Evolutionary conservation across 2,329 filamentous ascomycete genomes (phyloP).

Genomic region (Aureobasidium mangrovei): DNA sequence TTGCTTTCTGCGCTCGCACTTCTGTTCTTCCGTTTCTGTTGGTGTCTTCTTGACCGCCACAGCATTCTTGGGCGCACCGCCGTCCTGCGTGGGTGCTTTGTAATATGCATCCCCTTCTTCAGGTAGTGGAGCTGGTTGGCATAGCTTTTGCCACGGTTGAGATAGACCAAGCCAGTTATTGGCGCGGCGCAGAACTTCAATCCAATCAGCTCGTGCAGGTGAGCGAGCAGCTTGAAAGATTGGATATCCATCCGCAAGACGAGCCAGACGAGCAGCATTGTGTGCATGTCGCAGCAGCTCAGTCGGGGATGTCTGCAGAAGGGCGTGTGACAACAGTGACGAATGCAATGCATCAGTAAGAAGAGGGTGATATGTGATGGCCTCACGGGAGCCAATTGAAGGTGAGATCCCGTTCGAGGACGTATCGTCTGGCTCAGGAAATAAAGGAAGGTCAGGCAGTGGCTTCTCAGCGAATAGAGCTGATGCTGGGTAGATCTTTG

Average conservation of each 20-base stretch:
- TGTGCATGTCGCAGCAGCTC: conserved; percentile 72
- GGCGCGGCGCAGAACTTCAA: conserved; percentile 59
- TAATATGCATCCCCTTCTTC: conserved; percentile 24
- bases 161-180: conserved; percentile 61
- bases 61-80: conserved; percentile 16
- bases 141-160: conserved; percentile 62
- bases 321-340: conserved; percentile 67
- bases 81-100: conserved; percentile 9
- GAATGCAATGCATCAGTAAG: conserved; percentile 71
- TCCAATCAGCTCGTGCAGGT: conserved; percentile 70
- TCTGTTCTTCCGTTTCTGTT: conserved; percentile 43
- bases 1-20: conserved; percentile 51
- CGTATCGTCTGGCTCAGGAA: conserved; percentile 41
- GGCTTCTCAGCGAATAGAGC: conserved; percentile 63
- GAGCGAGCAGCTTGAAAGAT: conserved; percentile 66
- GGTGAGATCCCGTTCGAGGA: conserved; percentile 21
- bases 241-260: conserved; percentile 70
- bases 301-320: conserved; percentile 68
- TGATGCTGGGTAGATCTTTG: conserved; percentile 47
- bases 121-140: conserved; percentile 40
- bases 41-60: background rate
- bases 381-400: conserved; percentile 46
- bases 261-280: conserved; percentile 67
- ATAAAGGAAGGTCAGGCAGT: conserved; percentile 57
- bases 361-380: conserved; percentile 71